Base-by-base conservation (phyloP, 352 stramenopile species). In the Phytophthora pinifolia region DNA sequence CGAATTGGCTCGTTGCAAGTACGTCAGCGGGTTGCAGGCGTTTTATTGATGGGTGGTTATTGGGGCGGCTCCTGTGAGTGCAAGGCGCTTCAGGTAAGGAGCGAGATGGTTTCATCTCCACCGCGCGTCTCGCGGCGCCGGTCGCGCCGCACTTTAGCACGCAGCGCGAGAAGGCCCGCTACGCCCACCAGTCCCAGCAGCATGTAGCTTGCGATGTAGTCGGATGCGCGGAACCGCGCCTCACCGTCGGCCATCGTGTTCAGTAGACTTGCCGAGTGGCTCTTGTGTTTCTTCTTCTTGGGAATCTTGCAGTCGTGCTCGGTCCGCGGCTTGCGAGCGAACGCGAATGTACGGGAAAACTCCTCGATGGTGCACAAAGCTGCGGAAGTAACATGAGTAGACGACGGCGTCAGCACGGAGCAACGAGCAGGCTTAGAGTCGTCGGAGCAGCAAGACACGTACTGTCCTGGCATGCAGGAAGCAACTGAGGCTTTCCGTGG, bases 391-490 rank as follows among this genome's bases (percentile, higher is more conserved):
- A 57, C 51, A 15, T 14, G 29, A 52, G 9, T 7, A 25, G 29
- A 30, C 9, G 29, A 43, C 9, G 54, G 48, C 44, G 20, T 56
- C 2, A 69, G 50, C 25, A 39, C 8, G 17, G 25, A 29, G 30
- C 35, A 51, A 43, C 18, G 43, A 34, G 10, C 9, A 51, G 7
- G 39, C 33, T 3, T 18, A 42, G 22, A 30, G 2, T 31, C 7
- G 9, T 18, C n/a, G 37, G 12, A 20, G 25, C 27, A 27, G 22
- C 3, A 4, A 5, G 17, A 37, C 14, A 63, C 54, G 15, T 60
- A 94, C 84, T 89, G 55, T 91, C 80, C 20, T 60, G 39, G 44
- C 84, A 94, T 10, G 89, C 81, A 32, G 84, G 84, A 29, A 94
- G 68, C 36, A 70, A 57, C 35, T 89, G 65, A 17, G 79, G 78